Evolutionary conservation across 129 eudicot genomes (phyloP).

Genomic region (Solidago caesia): DNA sequence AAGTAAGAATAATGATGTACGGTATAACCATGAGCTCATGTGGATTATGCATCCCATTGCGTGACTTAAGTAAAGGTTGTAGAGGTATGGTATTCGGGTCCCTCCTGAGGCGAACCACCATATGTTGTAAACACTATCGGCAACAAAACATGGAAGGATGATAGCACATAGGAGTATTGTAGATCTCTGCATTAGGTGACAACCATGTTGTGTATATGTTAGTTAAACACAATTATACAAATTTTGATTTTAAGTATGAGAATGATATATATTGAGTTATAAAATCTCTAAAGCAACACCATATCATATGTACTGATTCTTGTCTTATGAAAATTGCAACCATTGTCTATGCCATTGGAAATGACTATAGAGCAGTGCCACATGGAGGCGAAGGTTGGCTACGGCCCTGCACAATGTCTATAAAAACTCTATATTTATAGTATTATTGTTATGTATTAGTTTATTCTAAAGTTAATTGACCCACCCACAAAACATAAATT

Average conservation of each 20-base stretch:
- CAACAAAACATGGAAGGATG: conserved; percentile 63
- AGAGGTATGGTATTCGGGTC: conserved; percentile 48
- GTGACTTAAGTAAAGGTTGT: conserved; percentile 52
- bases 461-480: no score
- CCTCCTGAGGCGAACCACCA: conserved; percentile 80
- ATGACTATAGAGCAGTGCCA: no score
- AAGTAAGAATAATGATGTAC: conserved; percentile 61
- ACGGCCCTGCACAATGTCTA: no score
- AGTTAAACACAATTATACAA: background rate
- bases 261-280: background rate
- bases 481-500: no score
- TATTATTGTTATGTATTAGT: no score
- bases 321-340: no score
- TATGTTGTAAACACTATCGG: conserved; percentile 55
- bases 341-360: no score
- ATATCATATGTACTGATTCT: no score
- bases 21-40: conserved; percentile 64
- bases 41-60: conserved; percentile 42
- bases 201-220: background rate
- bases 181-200: conserved; percentile 54
- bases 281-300: no score
- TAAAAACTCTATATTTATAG: no score
- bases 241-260: background rate
- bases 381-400: no score
- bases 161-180: conserved; percentile 56